Conservation (phyloP, 441 rosid genomes). For the Jatropha podagrica region DNA sequence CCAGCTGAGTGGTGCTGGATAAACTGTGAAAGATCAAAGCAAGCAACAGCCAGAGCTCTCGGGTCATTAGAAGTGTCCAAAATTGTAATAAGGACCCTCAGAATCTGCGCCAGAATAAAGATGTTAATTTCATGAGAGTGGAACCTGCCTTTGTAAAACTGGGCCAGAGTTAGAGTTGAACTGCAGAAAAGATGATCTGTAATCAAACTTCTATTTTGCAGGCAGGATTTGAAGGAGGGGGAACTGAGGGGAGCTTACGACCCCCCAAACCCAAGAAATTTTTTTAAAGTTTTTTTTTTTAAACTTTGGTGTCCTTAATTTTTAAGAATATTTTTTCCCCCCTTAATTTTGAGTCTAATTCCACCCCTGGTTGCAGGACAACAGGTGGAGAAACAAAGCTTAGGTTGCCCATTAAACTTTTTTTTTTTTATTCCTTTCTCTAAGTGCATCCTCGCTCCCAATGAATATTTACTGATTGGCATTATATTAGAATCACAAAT, state of each 20-base stretch:
- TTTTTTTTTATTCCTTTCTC: background rate
- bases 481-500: background rate
- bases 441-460: background rate
- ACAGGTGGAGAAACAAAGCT: background rate
- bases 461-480: background rate
- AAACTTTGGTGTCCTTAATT: no score
- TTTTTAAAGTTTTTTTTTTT: no score
- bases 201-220: background rate
- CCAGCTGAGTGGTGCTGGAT: constrained; percentile 95
- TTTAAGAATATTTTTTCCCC: no score
- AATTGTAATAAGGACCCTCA: constrained; percentile 89
- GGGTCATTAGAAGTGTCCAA: constrained; percentile 89
- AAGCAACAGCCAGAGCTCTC: constrained; percentile 82
- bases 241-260: no score
- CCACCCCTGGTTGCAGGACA: no score
- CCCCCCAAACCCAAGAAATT: no score
- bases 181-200: background rate
- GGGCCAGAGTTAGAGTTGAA: background rate
- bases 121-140: background rate
- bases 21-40: constrained; percentile 95
- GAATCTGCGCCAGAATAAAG: constrained; percentile 51
- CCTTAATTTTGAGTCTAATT: no score
- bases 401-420: background rate
- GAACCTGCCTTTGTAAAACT: background rate
- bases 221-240: no score